Base-by-base conservation (phyloP, 2,329 filamentous ascomycete genomes). In the Paecilomyces fulvus region DNA sequence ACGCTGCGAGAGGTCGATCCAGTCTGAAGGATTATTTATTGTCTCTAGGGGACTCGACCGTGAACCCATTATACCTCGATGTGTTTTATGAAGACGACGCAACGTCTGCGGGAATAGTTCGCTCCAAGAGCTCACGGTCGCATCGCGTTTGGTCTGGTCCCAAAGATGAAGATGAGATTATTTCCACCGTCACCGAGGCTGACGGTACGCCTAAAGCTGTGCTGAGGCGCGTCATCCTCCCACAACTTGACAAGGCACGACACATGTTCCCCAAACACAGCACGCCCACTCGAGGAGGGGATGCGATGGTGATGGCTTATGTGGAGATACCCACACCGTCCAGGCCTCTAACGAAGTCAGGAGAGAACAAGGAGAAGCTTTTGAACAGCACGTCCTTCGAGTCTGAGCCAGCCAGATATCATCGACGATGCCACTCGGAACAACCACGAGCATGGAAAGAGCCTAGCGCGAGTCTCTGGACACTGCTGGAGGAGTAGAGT, bases 351-450 rank as follows among this genome's bases (percentile, higher is more conserved):
- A 37, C 55, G 1, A 43, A 43, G 14, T 12, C 37, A 17, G 17
- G 59, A 55, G 17, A 52, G 31, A 17, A 43, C 10, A 2, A 48
- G 28, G 12, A 30, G 12, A 56, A 50, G 9, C 55, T 51, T 21
- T 14, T 31, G 21, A 20, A 23, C 14, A 53, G 52, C 8, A 25
- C 55, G 12, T 25, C 56, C 11, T 52, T 31, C 53, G 37, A 50
- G 31, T 52, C 48, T 54, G 53, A 61, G n/a, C 57, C 55, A 3
- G 66, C 64, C 21, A 63, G 66, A 53, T 63, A 66, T 5, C 70
- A 73, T 63, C 63, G 69, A 17, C 64, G 71, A 53, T 70, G 69
- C 55, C 71, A 73, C 60, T 73, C 71, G 11, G 70, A 73, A 54
- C 68, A 71, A 55, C 71, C 71, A 23, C 64, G 69, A 43, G 61